Evolutionary conservation across 306 rosid genomes (phyloP).

Genomic region (Fragaria vesca): DNA sequence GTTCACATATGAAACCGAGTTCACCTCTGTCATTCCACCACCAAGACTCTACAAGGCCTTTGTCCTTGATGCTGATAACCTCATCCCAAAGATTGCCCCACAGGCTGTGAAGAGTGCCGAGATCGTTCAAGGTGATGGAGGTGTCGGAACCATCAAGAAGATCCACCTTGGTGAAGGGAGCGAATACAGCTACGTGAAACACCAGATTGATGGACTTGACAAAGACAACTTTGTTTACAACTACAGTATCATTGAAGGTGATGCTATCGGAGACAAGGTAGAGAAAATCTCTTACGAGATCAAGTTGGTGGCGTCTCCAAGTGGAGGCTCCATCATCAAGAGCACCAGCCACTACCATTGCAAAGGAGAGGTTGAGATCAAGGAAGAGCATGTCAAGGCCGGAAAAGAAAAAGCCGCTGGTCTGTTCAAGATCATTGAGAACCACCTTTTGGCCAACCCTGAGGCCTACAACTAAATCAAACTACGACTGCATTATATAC

Average conservation of each 20-base stretch:
- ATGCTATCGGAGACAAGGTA: conserved; percentile 23
- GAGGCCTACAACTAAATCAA: no score
- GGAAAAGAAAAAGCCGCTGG: conserved; percentile 29
- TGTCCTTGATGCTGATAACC: conserved; percentile 24
- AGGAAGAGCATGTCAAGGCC: conserved; percentile 22
- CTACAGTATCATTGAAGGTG: conserved; percentile 43
- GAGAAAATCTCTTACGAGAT: conserved; percentile 40
- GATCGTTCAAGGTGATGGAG: conserved; percentile 46
- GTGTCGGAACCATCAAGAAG: conserved; percentile 46
- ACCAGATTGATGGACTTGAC: conserved; percentile 39
- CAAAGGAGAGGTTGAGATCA: conserved; percentile 24
- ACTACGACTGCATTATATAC: not conserved
- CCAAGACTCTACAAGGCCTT: conserved; percentile 41
- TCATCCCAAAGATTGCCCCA: conserved; percentile 30
- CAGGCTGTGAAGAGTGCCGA: conserved; percentile 20
- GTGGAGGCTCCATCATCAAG: conserved; percentile 41
- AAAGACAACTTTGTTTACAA: conserved; percentile 27
- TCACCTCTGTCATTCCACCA: conserved; percentile 28
- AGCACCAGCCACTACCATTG: conserved; percentile 28
- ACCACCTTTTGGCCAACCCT: conserved; percentile 22
- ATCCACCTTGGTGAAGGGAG: conserved; percentile 33
- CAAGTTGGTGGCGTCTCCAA: conserved; percentile 26
- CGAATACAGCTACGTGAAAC: conserved; percentile 17
- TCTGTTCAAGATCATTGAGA: conserved; percentile 38
- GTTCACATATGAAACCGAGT: conserved; percentile 27